These are phyloP conservation scores for Penicillium sp. DNA, from an alignment of 2,329 filamentous ascomycete genomes.

Conservation along the genomic window DNA sequence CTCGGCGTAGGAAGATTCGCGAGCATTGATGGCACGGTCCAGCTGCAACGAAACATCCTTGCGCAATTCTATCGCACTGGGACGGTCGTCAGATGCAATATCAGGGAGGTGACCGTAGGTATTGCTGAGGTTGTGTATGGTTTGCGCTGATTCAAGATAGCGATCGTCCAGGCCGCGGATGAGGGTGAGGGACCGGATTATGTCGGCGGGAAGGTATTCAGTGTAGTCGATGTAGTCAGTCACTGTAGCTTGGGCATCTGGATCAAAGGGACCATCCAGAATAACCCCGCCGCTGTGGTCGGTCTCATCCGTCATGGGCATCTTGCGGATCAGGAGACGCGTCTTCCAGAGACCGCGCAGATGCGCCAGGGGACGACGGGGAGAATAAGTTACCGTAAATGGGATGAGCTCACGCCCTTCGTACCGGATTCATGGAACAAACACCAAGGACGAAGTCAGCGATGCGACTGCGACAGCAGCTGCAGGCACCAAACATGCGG, in stretches of 20 bases:
- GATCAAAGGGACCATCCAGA: slow-evolving; percentile 59
- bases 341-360: background rate
- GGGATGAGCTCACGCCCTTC: background rate
- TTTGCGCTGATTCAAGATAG: slow-evolving; percentile 46
- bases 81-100: slow-evolving; percentile 52
- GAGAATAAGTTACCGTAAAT: background rate
- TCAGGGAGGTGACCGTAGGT: slow-evolving; percentile 55
- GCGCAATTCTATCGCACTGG: slow-evolving; percentile 58
- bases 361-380: background rate
- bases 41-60: slow-evolving; percentile 61
- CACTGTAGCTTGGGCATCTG: slow-evolving; percentile 68
- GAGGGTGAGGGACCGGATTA: slow-evolving; percentile 65
- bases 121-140: slow-evolving; percentile 48
- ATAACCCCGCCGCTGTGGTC: slow-evolving; percentile 49
- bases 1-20: slow-evolving; percentile 62
- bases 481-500: slow-evolving; percentile 18
- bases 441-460: background rate
- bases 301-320: slow-evolving; percentile 47
- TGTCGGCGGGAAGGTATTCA: slow-evolving; percentile 69
- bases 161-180: slow-evolving; percentile 57
- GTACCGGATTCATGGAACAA: background rate
- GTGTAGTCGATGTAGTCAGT: slow-evolving; percentile 72
- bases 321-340: slow-evolving; percentile 19
- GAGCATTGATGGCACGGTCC: slow-evolving; percentile 58
- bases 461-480: slow-evolving; percentile 5